These are phyloP conservation scores for Rhynchosporium secalis DNA, from an alignment of 2,329 filamentous ascomycete species.

Conservation along the genomic window DNA sequence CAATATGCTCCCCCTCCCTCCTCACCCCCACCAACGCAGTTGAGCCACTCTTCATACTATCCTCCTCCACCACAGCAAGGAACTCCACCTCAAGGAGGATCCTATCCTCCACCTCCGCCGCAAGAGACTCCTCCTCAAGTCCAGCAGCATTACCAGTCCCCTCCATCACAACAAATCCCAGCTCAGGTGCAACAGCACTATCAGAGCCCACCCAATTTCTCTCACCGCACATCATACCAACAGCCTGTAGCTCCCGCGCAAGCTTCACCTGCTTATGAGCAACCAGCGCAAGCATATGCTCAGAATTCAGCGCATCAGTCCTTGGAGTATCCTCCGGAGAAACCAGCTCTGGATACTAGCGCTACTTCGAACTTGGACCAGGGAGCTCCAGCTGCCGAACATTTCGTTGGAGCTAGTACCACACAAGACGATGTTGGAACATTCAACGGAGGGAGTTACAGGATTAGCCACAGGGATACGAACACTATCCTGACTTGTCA, in stretches of 20 bases:
- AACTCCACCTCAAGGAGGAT: constrained; percentile 29
- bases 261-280: constrained; percentile 24
- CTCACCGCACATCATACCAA: constrained; percentile 40
- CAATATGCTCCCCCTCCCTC: constrained; percentile 37
- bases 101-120: constrained; percentile 36
- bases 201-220: constrained; percentile 36
- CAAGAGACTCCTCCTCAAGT: constrained; percentile 23
- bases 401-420: constrained; percentile 64
- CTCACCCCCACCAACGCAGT: constrained; percentile 37
- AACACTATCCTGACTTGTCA: constrained; percentile 90
- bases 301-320: constrained; percentile 27
- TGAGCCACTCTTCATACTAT: constrained; percentile 35
- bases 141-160: constrained; percentile 18
- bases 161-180: constrained; percentile 24
- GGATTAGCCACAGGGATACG: constrained; percentile 87
- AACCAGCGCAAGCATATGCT: constrained; percentile 29
- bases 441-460: constrained; percentile 93
- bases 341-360: constrained; percentile 38
- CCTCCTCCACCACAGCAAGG: constrained; percentile 40
- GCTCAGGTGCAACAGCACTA: constrained; percentile 34
- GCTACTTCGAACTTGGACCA: constrained; percentile 40
- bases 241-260: constrained; percentile 25
- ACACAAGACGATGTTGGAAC: constrained; percentile 85
- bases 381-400: constrained; percentile 43
- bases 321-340: constrained; percentile 33